Base-by-base conservation (phyloP, 805 yeast species). In the Teunomyces cretensis region DNA sequence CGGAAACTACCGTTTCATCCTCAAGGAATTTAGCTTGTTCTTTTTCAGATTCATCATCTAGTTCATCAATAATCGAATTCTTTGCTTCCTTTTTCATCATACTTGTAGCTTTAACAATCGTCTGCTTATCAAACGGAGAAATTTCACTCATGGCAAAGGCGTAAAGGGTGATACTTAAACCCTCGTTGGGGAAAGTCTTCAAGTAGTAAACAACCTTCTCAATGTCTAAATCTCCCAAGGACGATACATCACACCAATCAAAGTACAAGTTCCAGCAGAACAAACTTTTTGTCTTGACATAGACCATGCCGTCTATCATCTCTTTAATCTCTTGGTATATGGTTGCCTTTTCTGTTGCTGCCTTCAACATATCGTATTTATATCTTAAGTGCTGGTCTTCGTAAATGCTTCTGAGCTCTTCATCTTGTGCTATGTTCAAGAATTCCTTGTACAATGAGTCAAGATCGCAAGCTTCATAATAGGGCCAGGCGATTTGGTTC, bases 211-310 rank as follows among this genome's bases (percentile, higher is more conserved):
- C 53, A 1, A 88, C 51, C 4, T 72, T 58, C 4, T 51, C 57
- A 13, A 70, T 56, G 41, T 83, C 83, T 39, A 86, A 58, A 2
- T 75, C 74, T 8, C 68, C 63, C 4, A 89, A 60, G 3, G 72
- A 64, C 5, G 58, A 59, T 6, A 74, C 75, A 61, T 90, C 96
- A 19, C 68, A 53, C 85, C 92, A 86, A 51, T 90, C 94, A 46
- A 89, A 78, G 55, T 80, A 80, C 9, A 83, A 57, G 31, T 75
- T 72, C 96, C 96, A 91, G 1, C 90, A 88, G 26, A 76, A 67
- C 30, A 78, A 70, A 5, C 81, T 81, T 1, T 76, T 74, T 16
- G 84, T 79, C 32, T 80, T 76, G 12, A 92, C 79, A 12, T 84
- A 66, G 3, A 90, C 80, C 83, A 91, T 79, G 30, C 86, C 95